Base-by-base conservation (phyloP, 768 basidiomycete genomes). In the Brasilioporus rufonigricans region DNA sequence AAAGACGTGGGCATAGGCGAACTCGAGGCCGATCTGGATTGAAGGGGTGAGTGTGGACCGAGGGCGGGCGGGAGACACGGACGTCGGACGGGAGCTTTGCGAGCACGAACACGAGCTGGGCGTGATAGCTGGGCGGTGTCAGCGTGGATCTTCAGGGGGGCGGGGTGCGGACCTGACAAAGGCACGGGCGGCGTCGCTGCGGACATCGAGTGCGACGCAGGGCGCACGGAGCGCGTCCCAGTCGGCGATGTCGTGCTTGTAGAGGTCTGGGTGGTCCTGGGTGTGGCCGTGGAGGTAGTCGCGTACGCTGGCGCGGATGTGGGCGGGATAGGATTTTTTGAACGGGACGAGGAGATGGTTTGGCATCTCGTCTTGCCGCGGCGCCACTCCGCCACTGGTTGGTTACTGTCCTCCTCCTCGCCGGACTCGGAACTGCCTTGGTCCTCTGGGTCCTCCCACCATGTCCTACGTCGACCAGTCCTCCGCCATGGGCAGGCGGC, bases 61-160 rank as follows among this genome's bases (percentile, higher is more conserved):
- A 41, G 3, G 52, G n/a, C 40, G 40, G n/a, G 46, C 8, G 54
- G 58, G 43, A 58, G 49, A 44, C 26, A 67, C 73, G 65, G 52
- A 85, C 95, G 70, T 96, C 85, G 8, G 79, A 72, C 2, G 96
- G 95, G 8, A 98, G 75, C 67, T 98, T 98, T 13, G 86, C 84
- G 57, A 91, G 71, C 31, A 94, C 81, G 57, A 88, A 93, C 0
- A 85, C 76, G 35, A 98, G 82, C 66, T 96, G 95, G 4, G 93
- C 90, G 61, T 97, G 90, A 67, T 98, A 98, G 43, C 96, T 98
- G 60, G 33, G 35, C 45, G 44, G 12, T 44, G 45, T 53, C 47
- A 58, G 58, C 48, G 29, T 3, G 10, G 53, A 33, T 49, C 29
- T 44, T 26, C 16, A 39, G 16, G 44, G 4, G 33, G 13, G 49